Percentiles rank a stretch among this genome's conserved stretches.
These are phyloP conservation scores for Linnemannia hyalina DNA, from an alignment of 192 early-diverging fungal species.

Conservation along the genomic window DNA sequence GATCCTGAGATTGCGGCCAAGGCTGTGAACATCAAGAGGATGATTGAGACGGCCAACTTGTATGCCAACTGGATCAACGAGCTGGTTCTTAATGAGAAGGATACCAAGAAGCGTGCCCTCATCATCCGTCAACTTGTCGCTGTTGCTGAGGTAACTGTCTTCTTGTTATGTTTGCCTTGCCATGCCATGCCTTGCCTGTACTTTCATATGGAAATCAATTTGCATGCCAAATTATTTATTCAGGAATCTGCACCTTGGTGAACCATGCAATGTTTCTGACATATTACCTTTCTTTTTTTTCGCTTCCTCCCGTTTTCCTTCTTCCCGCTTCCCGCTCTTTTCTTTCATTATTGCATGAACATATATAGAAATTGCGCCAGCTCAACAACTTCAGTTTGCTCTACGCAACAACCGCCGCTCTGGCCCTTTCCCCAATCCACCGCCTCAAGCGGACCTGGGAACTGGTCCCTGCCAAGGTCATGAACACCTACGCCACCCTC, in stretches of 20 bases:
- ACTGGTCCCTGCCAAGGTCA: conserved; percentile 66
- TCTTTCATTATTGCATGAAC: background rate
- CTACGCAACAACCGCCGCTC: conserved; percentile 91
- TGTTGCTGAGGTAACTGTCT: conserved; percentile 70
- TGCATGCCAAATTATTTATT: background rate
- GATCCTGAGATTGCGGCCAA: conserved; percentile 67
- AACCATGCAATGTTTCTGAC: background rate
- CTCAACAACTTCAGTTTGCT: conserved; percentile 98
- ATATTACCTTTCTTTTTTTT: conserved; percentile 5
- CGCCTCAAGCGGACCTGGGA: conserved; percentile 96
- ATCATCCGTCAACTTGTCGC: conserved; percentile 89
- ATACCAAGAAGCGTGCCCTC: conserved; percentile 80
- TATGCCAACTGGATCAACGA: conserved; percentile 86
- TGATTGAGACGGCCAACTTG: conserved; percentile 89
- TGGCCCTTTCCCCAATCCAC: conserved; percentile 90
- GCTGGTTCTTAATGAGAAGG: conserved; percentile 83
- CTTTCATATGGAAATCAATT: background rate
- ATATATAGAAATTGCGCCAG: conserved; percentile 54
- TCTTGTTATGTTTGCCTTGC: background rate
- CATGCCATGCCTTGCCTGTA: background rate
- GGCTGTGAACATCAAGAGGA: conserved; percentile 88
- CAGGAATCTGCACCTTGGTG: background rate
- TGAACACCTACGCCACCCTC: conserved; percentile 71
- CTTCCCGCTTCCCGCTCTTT: background rate
- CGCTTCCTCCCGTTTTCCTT: background rate